Evolutionary conservation across 2,329 filamentous ascomycete genomes (phyloP).

Genomic region (Ascochyta rabiei): DNA sequence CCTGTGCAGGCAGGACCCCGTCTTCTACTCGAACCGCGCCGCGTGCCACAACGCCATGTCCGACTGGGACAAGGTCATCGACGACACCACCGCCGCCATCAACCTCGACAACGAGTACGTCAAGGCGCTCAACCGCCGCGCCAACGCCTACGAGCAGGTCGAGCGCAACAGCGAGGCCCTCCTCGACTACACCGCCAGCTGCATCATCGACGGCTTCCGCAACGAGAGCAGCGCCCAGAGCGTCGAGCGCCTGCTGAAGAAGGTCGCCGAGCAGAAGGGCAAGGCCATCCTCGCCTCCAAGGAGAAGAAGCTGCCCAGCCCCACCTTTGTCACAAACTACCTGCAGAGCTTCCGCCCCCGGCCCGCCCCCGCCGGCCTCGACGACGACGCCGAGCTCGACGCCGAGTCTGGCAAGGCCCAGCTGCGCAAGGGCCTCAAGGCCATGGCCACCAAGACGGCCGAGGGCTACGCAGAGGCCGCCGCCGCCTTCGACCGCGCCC

Average conservation of each 20-base stretch:
- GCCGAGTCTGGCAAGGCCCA: conserved; percentile 83
- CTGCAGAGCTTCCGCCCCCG: conserved; percentile 95
- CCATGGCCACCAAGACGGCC: conserved; percentile 83
- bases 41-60: conserved; percentile 94
- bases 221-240: conserved; percentile 87
- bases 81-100: conserved; percentile 94
- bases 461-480: conserved; percentile 92
- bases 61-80: conserved; percentile 94
- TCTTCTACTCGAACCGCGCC: conserved; percentile 98
- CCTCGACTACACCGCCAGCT: conserved; percentile 96
- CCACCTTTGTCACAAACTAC: conserved; percentile 98
- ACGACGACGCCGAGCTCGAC: conserved; percentile 77
- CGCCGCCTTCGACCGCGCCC: conserved; percentile 81
- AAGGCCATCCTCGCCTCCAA: conserved; percentile 84
- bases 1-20: conserved; percentile 93
- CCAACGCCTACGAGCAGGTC: conserved; percentile 94
- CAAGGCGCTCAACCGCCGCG: conserved; percentile 95
- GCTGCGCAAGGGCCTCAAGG: conserved; percentile 80
- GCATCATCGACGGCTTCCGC: conserved; percentile 97
- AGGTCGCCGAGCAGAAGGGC: conserved; percentile 93
- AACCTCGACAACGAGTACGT: conserved; percentile 94
- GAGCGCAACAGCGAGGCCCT: conserved; percentile 91
- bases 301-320: conserved; percentile 86
- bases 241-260: conserved; percentile 92
- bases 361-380: conserved; percentile 78